A percentile compares a stretch with the other conserved stretches of the same genome.
phyloP scores from a whole-genome alignment of 441 rosid species.

The Croton setiger region DNA sequence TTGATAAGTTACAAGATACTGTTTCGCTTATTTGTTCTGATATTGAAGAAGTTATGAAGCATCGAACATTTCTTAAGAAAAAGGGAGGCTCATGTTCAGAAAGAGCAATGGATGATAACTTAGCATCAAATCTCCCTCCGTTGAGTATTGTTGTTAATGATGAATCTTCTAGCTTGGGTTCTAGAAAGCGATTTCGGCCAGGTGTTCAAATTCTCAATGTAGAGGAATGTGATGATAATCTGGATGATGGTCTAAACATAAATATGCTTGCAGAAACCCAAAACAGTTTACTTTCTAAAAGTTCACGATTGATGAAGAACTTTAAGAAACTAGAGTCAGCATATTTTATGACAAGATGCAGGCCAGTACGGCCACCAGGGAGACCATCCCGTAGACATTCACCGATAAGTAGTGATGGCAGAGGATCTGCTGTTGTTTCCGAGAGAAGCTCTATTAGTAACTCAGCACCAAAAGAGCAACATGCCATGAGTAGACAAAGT shows the following conservation, averaged over 20 bases:
- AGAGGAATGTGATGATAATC: slow-evolving; percentile 49
- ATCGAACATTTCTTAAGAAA: slow-evolving; percentile 51
- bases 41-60: slow-evolving; percentile 72
- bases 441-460: slow-evolving; percentile 80
- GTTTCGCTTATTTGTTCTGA: slow-evolving; percentile 71
- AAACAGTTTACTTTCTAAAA: slow-evolving; percentile 56
- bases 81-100: slow-evolving; percentile 43
- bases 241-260: slow-evolving; percentile 36
- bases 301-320: slow-evolving; percentile 79
- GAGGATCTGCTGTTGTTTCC: slow-evolving; percentile 60
- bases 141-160: slow-evolving; percentile 34
- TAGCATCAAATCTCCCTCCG: slow-evolving; percentile 42
- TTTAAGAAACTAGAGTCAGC: slow-evolving; percentile 87
- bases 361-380: slow-evolving; percentile 51
- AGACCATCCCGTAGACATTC: slow-evolving; percentile 47
- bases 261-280: slow-evolving; percentile 37
- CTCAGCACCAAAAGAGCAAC: slow-evolving; percentile 48
- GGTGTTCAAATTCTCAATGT: slow-evolving; percentile 33
- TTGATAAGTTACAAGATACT: slow-evolving; percentile 62
- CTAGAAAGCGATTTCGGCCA: slow-evolving; percentile 69
- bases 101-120: slow-evolving; percentile 41
- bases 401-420: slow-evolving; percentile 65
- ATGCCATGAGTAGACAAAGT: slow-evolving; percentile 39
- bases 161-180: slow-evolving; percentile 52
- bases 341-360: slow-evolving; percentile 75